These are phyloP conservation scores for Saccharomycopsis fibuligera DNA, from an alignment of 805 yeast genomes.

Conservation along the genomic window DNA sequence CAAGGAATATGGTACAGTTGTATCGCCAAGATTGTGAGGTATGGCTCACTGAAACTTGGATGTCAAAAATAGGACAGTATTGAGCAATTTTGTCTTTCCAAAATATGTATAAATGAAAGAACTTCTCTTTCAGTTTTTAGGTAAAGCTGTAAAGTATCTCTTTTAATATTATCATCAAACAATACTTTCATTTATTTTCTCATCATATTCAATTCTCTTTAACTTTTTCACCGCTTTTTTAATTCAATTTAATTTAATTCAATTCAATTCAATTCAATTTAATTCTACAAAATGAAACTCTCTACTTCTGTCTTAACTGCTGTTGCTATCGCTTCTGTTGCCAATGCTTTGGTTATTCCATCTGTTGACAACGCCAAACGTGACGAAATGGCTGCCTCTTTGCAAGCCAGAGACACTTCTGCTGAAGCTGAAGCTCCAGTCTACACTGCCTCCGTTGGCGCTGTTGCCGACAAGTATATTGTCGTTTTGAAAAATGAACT, in stretches of 20 bases:
- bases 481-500: constrained; percentile 71
- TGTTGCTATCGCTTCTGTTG: constrained; percentile 34
- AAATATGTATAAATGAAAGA: too few relatives aligned
- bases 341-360: constrained; percentile 57
- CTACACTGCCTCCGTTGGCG: too few relatives aligned
- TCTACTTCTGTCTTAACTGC: constrained; percentile 27
- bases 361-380: constrained; percentile 14
- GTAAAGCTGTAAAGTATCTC: too few relatives aligned
- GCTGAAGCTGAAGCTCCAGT: too few relatives aligned
- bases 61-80: too few relatives aligned
- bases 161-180: not conserved
- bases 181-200: not conserved
- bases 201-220: not conserved
- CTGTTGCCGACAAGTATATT: constrained; percentile 73
- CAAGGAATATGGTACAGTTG: too few relatives aligned
- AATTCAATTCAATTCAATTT: not conserved
- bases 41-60: too few relatives aligned
- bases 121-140: too few relatives aligned
- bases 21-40: too few relatives aligned
- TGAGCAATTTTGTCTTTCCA: too few relatives aligned
- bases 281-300: constrained; percentile 21
- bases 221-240: not conserved
- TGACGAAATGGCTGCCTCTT: constrained; percentile 23
- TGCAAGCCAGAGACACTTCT: constrained; percentile 22
- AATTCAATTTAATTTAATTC: not conserved